Conservation (phyloP, 2,329 filamentous ascomycete species). For the Exophiala spinifera region DNA sequence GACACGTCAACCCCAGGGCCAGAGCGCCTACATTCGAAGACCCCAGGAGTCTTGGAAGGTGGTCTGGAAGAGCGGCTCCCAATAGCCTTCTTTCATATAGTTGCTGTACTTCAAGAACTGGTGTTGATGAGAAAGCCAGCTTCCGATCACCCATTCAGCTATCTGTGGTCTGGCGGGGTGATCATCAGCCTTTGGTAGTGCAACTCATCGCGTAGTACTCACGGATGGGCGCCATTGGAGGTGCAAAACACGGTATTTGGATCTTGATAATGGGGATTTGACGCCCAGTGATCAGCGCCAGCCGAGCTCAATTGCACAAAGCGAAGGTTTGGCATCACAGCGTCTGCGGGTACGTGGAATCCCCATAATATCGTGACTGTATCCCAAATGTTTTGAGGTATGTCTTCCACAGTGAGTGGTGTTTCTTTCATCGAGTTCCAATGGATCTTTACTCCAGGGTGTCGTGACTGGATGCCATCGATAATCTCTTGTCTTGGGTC, state of each 20-base stretch:
- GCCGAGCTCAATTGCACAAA: conserved; percentile 48
- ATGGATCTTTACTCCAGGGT: conserved; percentile 41
- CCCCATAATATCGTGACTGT: conserved; percentile 7
- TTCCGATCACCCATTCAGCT: conserved; percentile 43
- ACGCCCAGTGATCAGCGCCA: conserved; percentile 45
- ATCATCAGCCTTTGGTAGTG: background rate
- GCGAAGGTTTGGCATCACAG: conserved; percentile 34
- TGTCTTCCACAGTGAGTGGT: background rate
- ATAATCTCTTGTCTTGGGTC: background rate
- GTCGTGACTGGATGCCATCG: conserved; percentile 31
- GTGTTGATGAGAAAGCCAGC: conserved; percentile 37
- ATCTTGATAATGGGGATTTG: conserved; percentile 37
- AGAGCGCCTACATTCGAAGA: conserved; percentile 20
- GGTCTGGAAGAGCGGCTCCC: conserved; percentile 30
- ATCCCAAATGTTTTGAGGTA: conserved; percentile 16
- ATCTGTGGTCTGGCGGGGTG: conserved; percentile 37
- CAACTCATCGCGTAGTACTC: conserved; percentile 22
- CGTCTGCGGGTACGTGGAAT: background rate
- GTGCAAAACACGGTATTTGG: conserved; percentile 41
- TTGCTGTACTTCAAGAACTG: conserved; percentile 33
- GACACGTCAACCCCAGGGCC: background rate
- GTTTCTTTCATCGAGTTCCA: conserved; percentile 7
- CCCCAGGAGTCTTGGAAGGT: conserved; percentile 17
- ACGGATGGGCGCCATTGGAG: conserved; percentile 45
- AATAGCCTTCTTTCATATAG: conserved; percentile 32